Evolutionary conservation across 2,329 filamentous ascomycete species (phyloP), one percentile per base, ranked within the genome.

Genomic region (Pseudogymnoascus sp.): DNA sequence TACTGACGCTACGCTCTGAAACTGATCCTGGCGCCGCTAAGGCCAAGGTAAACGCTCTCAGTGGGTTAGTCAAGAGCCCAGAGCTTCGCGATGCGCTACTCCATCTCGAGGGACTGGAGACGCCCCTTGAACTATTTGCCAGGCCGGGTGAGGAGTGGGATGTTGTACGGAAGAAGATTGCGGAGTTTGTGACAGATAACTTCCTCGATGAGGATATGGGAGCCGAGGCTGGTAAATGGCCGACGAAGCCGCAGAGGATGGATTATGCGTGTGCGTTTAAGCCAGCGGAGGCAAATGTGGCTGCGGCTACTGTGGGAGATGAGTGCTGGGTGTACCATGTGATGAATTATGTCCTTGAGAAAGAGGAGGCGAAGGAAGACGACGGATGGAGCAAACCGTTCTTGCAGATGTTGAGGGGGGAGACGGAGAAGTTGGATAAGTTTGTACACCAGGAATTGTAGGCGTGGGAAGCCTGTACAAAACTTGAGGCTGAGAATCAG

Each of bases 191-290:
- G 28, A 76, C 81, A 34, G 86, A 89, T 68, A 85, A 79, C 63
- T 89, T 88, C 68, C 74, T 89, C n/a, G 85, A 89, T 67, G 78
- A 80, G 64, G 78, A 81, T 61, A 84, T 86, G 78, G 84, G 84
- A 39, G 84, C 84, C 2, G 74, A 75, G 22, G 64, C 79, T 16
- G 81, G 82, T 0, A 73, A 82, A 64, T 87, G 83, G 83, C 83
- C 83, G 0, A 74, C 65, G 20, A 67, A 65, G 18, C 64, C 67
- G 4, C 66, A 68, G 61, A 76, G 18, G 66, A 67, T 58, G 32
- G 57, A 37, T 16, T 25, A 39, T 16, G 18, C 58, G 65, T 70
- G 61, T 80, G 54, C 6, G 47, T 20, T 37, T n/a, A 70, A 67
- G 39, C 63, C 64, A 54, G n/a, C 28, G n/a, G 47, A 32, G 16